Conservation (phyloP, 768 basidiomycete genomes). For the Peribolospora baueri region DNA sequence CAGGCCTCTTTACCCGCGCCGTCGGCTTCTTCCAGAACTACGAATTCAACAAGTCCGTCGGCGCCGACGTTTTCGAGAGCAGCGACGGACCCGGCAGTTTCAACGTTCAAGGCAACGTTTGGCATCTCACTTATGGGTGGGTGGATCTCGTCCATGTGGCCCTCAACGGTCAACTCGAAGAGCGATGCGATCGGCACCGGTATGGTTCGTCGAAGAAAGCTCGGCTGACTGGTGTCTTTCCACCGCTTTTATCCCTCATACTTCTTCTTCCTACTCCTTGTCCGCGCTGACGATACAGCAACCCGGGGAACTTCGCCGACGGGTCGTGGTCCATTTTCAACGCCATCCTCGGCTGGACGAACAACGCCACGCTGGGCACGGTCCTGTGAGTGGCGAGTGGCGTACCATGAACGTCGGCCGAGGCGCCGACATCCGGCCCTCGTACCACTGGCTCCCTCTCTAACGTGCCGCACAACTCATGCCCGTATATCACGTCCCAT, state of each 20-base stretch:
- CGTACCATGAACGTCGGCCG: too few species aligned
- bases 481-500: slow-evolving; percentile 5
- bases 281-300: slow-evolving; percentile 35
- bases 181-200: too few species aligned
- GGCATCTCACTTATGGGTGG: slow-evolving; percentile 32
- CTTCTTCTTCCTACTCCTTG: background rate
- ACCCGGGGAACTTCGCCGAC: slow-evolving; percentile 31
- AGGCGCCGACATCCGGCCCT: too few species aligned
- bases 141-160: too few species aligned
- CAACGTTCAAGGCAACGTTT: slow-evolving; percentile 55
- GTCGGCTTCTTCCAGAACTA: slow-evolving; percentile 48
- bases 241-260: background rate
- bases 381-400: too few species aligned
- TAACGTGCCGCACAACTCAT: background rate
- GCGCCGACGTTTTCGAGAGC: slow-evolving; percentile 32
- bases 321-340: slow-evolving; percentile 54
- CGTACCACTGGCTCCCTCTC: background rate
- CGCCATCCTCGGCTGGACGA: slow-evolving; percentile 66
- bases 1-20: slow-evolving; percentile 67
- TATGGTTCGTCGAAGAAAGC: too few species aligned
- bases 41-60: slow-evolving; percentile 37
- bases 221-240: too few species aligned
- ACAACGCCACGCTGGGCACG: slow-evolving; percentile 34
- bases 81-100: slow-evolving; percentile 58
- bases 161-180: too few species aligned